Conservation (phyloP, 495 filamentous ascomycete genomes). For the Penicillium verhagenii region DNA sequence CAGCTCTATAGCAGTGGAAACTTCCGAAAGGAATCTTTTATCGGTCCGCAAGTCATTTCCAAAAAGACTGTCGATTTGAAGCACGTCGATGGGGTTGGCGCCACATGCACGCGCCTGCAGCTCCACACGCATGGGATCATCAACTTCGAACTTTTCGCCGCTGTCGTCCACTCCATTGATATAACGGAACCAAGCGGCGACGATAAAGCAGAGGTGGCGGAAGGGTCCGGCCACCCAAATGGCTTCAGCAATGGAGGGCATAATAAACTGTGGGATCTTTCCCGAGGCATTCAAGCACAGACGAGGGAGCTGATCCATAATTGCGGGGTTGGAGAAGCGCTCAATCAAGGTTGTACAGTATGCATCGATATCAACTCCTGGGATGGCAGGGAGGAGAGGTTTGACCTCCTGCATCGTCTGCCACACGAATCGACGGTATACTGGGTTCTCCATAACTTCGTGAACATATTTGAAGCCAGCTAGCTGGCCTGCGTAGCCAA, state of each 20-base stretch:
- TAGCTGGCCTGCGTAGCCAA: constrained; percentile 45
- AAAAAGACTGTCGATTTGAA: constrained; percentile 43
- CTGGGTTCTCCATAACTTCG: constrained; percentile 44
- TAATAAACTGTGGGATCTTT: constrained; percentile 53
- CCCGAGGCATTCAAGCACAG: constrained; percentile 46
- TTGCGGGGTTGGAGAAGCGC: constrained; percentile 50
- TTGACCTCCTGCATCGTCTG: constrained; percentile 52
- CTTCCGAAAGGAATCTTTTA: constrained; percentile 38
- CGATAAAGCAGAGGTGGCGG: constrained; percentile 44
- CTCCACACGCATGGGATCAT: constrained; percentile 46
- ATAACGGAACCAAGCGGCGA: constrained; percentile 48
- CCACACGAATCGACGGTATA: constrained; percentile 40
- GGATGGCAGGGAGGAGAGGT: constrained; percentile 42
- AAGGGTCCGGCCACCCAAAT: constrained; percentile 46
- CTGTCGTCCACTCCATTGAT: constrained; percentile 44
- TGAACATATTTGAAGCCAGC: constrained; percentile 49
- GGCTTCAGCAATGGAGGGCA: constrained; percentile 49
- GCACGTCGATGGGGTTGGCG: constrained; percentile 34
- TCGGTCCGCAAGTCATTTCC: constrained; percentile 46
- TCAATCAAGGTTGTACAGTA: constrained; percentile 46
- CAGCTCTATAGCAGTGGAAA: constrained; percentile 40
- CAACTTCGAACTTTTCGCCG: constrained; percentile 36
- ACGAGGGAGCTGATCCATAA: constrained; percentile 47
- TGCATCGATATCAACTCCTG: constrained; percentile 45
- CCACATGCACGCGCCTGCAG: constrained; percentile 39